phyloP scores from a whole-genome alignment of 768 basidiomycete species.

The Lactarius pseudohatsudake region DNA sequence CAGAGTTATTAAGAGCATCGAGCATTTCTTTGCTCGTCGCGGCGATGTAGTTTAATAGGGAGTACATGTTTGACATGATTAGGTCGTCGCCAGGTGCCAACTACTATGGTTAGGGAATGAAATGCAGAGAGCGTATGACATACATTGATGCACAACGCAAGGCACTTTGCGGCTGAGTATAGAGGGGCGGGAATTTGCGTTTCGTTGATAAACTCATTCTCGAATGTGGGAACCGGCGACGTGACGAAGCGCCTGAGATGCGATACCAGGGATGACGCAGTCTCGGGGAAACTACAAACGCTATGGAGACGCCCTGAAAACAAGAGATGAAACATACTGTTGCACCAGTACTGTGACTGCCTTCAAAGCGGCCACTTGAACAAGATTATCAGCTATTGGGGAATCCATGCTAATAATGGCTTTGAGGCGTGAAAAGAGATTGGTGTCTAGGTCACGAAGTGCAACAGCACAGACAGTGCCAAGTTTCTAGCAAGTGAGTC shows the following conservation, averaged over 20 bases:
- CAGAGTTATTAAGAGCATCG: conserved; percentile 48
- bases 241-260: conserved; percentile 88
- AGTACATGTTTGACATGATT: conserved; percentile 95
- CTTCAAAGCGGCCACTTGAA: conserved; percentile 89
- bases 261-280: conserved; percentile 68
- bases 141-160: conserved; percentile 87
- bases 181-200: conserved; percentile 75
- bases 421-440: conserved; percentile 67
- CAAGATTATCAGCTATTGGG: conserved; percentile 76
- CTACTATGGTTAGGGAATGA: conserved; percentile 40
- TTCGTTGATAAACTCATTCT: conserved; percentile 76
- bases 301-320: background rate
- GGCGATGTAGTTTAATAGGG: conserved; percentile 88
- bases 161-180: conserved; percentile 83
- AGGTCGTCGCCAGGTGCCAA: conserved; percentile 85
- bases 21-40: conserved; percentile 76
- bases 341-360: conserved; percentile 81
- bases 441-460: conserved; percentile 61
- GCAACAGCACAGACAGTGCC: conserved; percentile 80
- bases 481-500: conserved; percentile 60
- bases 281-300: conserved; percentile 67
- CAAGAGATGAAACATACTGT: conserved; percentile 50
- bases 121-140: conserved; percentile 25
- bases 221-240: conserved; percentile 83
- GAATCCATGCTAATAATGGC: conserved; percentile 78